Evolutionary conservation across 306 rosid genomes (phyloP), one percentile per base, ranked within the genome.

Genomic region (Argentina anserina): DNA sequence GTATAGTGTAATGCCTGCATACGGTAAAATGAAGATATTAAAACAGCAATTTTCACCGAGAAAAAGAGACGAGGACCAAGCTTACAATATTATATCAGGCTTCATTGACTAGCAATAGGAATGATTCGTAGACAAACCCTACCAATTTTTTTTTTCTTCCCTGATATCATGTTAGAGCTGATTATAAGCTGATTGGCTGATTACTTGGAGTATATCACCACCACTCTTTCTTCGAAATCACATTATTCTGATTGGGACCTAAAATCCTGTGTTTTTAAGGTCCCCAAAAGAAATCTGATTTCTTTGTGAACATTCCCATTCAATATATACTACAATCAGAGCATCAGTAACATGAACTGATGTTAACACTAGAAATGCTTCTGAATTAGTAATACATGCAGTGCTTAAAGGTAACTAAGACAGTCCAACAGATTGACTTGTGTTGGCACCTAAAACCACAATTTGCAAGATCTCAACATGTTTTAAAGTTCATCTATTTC

Each of bases 1-100:
- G 74, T 80, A 95, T 87, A 53, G 86, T 78, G 76, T 37, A 59
- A 15, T 93, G 89, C 84, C 99, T 95, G 91, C 89, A 83, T 20
- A 65, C 63, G 80, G 69, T 71, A 15, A 75, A 70, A 70, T 70
- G 43, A 47, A 80, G 34, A 69, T 69, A 49, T 63, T 64, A 61
- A 75, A 65, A 70, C 43, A 60, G 69, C 56, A 46, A 75, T 68
- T 73, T 63, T n/a, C 17, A 61, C 25, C 47, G 49, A 70, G 25
- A 23, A 31, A 49, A 59, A 67, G n/a, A 12, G 29, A 36, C 36
- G 10, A n/a, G 26, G 42, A 20, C 20, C 15, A 73, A 34, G 41
- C 59, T 17, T 42, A 74, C 73, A 75, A n/a, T n/a, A n/a, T n/a
- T n/a, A n/a, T n/a, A n/a, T 62, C 25, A 18, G 20, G 67, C 67